Evolutionary conservation across 225 moss, liverwort and hornwort species (phyloP), one percentile per base, ranked within the genome.

Genomic region (Polytrichum commune): DNA sequence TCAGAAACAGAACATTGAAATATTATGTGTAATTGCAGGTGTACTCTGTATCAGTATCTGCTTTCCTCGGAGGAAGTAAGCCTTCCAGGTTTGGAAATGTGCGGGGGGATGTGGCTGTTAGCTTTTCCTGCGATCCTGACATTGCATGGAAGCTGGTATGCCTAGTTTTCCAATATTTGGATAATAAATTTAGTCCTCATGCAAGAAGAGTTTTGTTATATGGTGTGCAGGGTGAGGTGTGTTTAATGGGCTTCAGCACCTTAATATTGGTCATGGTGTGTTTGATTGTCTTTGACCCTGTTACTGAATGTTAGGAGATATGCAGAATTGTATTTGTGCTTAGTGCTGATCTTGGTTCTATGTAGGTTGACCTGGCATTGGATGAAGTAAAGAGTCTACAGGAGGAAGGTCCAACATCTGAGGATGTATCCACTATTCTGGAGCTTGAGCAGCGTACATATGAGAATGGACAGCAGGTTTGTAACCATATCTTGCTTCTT

Each of bases 391-490:
- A 86, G 25, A 84, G 90, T 35, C 87, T 96, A 73, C 96, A 96
- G 80, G 78, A 83, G 33, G 72, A 92, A 68, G 93, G 96, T 5
- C 93, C 96, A 54, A 87, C 90, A 38, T 71, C 87, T 75, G 96
- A 93, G 86, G 96, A 96, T 82, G 80, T 96, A 38, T 86, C 86
- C 33, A 96, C 96, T 58, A 86, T 93, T 38, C 66, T 96, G 80
- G 96, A 96, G 84, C 93, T 96, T 66, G 96, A 96, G 79, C 96
- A 90, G 71, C 86, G 96, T 54, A 85, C 93, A 28, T 89, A 90
- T 70, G 96, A 96, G 72, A 96, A 93, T 79, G 96, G 96, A 75
- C 96, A 92, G 86, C 96, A 96, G 95, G 95, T 93, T 60, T 64
- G 70, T 22, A 58, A 56, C 8, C 6, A 6, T 23, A 13, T 2